Evolutionary conservation across 2,329 filamentous ascomycete genomes (phyloP).

Genomic region (Scorias spongiosa): DNA sequence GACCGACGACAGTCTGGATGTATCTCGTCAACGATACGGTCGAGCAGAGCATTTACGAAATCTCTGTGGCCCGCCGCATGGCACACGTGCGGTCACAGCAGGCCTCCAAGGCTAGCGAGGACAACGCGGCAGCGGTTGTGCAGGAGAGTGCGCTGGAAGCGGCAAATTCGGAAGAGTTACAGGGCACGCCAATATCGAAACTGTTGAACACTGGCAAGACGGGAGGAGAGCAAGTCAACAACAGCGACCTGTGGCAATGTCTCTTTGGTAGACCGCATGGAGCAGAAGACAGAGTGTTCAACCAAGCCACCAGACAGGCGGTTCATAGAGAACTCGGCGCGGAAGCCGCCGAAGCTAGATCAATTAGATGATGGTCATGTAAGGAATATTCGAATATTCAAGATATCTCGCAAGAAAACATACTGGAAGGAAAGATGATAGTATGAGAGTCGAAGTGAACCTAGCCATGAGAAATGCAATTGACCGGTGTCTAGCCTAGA

Average conservation of each 20-base stretch:
- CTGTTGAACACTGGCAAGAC: constrained; percentile 55
- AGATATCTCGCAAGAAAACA: too few relatives aligned
- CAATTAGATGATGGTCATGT: too few relatives aligned
- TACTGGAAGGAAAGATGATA: too few relatives aligned
- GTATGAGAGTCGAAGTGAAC: too few relatives aligned
- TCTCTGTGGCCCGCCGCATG: constrained; percentile 65
- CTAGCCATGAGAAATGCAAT: too few relatives aligned
- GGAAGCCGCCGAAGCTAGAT: background rate
- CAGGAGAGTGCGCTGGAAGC: constrained; percentile 47
- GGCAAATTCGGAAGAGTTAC: constrained; percentile 71
- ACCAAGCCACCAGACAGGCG: background rate
- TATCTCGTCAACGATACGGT: constrained; percentile 85
- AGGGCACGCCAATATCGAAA: constrained; percentile 54
- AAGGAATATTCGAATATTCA: too few relatives aligned
- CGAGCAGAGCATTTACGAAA: constrained; percentile 79
- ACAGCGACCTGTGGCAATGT: constrained; percentile 75
- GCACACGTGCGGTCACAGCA: constrained; percentile 48
- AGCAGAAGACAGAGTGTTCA: background rate
- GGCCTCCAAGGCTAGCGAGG: background rate
- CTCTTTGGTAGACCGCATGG: constrained; percentile 50
- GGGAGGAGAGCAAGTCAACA: constrained; percentile 65
- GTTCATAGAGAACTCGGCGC: background rate
- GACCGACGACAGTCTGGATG: constrained; percentile 85
- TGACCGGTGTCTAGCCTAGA: too few relatives aligned
- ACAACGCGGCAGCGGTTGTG: background rate